A percentile compares a stretch with the other conserved stretches of the same genome.
Evolutionary conservation across 345 rosid genomes (phyloP).

Genomic region (Cochlearia excelsa): DNA sequence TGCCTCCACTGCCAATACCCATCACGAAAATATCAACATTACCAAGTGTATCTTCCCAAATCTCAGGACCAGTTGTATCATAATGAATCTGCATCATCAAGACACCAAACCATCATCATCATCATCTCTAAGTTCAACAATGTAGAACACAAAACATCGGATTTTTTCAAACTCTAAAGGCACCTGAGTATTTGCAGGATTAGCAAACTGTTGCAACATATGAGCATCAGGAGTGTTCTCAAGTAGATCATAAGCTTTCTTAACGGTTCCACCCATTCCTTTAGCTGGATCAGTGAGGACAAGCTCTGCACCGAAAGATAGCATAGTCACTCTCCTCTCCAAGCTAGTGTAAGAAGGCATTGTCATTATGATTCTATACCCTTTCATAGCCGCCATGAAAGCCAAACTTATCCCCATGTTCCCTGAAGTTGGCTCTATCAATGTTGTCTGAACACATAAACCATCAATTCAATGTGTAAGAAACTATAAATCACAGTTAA

Average conservation of each 20-base stretch:
- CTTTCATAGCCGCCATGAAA: slow-evolving; percentile 87
- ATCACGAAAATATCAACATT: slow-evolving; percentile 88
- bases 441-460: slow-evolving; percentile 49
- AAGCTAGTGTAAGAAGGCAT: slow-evolving; percentile 98
- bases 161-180: background rate
- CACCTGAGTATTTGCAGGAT: slow-evolving; percentile 88
- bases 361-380: slow-evolving; percentile 81
- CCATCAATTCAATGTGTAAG: background rate
- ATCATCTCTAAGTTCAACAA: too few species aligned
- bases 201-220: slow-evolving; percentile 87
- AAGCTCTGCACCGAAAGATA: slow-evolving; percentile 92
- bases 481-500: background rate
- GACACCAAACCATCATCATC: background rate
- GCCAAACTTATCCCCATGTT: slow-evolving; percentile 98
- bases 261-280: slow-evolving; percentile 97
- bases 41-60: slow-evolving; percentile 95
- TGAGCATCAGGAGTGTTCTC: slow-evolving; percentile 74
- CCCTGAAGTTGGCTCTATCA: slow-evolving; percentile 97
- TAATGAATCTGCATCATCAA: slow-evolving; percentile 60
- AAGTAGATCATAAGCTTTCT: slow-evolving; percentile 77
- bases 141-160: too few species aligned
- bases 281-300: slow-evolving; percentile 89
- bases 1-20: slow-evolving; percentile 99
- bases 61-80: slow-evolving; percentile 97
- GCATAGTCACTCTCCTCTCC: slow-evolving; percentile 95